Base-by-base conservation (phyloP, 2,329 filamentous ascomycete genomes). In the Eurotiales sp. region DNA sequence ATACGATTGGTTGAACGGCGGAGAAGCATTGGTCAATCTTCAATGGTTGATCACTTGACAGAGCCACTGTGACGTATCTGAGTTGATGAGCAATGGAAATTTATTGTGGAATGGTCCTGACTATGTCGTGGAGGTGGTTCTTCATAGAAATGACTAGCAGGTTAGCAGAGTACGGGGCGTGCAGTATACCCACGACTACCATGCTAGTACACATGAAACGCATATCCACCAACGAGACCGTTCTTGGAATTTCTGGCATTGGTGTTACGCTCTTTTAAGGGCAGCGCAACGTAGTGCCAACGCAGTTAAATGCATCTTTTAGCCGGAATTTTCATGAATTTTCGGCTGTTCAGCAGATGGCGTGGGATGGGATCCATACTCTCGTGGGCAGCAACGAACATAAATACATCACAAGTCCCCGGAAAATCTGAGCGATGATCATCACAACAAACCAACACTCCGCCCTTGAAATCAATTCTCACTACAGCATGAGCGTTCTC, bases 271-370 rank as follows among this genome's bases (percentile, higher is more conserved):
- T 4, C 3, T 32, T 12, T 14, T 45, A 45, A 30, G 10, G 29
- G 17, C 17, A 25, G 8, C 11, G 25, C 29, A 36, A 36, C 29
- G 43, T 14, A 12, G 36, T n/a, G 4, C 19, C 19, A 36, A 36
- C 30, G 12, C 22, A 34, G n/a, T 25, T 14, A 15, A 36, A 29
- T 25, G 12, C 17, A 21, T 7, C 30, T 27, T 12, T 12, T 46
- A 46, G 44, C 44, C 44, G 32, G 44, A 46, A 46, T 46, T 46
- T 37, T 27, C 10, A 23, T 37, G 10, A n/a, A 46, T 36, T 46
- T 46, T 46, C 32, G 44, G 44, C 44, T 37, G 25, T 46, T 39
- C 15, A n/a, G 19, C 27, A 1, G 21, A 14, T 17, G n/a, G 5
- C 3, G 4, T 6, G 23, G 21, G 8, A n/a, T n/a, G n/a, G n/a